A percentile compares a stretch with the other conserved stretches of the same genome.
Evolutionary conservation across 805 yeast species (phyloP).

Genomic region (Wickerhamomyces rabaulensis): DNA sequence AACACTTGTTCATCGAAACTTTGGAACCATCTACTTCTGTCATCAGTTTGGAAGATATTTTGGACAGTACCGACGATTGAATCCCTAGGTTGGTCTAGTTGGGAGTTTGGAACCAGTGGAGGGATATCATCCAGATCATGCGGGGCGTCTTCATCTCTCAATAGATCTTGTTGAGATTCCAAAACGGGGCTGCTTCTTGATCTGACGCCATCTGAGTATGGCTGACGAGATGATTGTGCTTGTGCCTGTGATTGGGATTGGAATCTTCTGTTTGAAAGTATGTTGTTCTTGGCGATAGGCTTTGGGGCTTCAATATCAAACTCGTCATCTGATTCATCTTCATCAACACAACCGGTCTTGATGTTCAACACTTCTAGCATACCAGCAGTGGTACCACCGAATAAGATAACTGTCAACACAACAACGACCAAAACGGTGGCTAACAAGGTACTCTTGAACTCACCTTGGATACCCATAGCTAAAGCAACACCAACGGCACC

Average conservation of each 20-base stretch:
- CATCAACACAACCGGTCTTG: constrained; percentile 84
- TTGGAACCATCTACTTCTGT: constrained; percentile 86
- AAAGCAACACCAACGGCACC: constrained; percentile 99
- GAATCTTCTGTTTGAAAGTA: constrained; percentile 17
- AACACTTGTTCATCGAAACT: constrained; percentile 90
- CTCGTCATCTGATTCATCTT: constrained; percentile 85
- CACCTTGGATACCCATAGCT: constrained; percentile 97
- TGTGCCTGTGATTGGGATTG: background rate
- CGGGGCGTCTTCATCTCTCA: constrained; percentile 20
- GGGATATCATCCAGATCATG: constrained; percentile 22
- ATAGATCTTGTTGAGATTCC: constrained; percentile 17
- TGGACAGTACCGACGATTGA: constrained; percentile 22
- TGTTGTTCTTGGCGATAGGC: constrained; percentile 11
- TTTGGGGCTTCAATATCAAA: constrained; percentile 75
- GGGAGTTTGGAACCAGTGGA: constrained; percentile 16
- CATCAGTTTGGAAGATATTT: constrained; percentile 46
- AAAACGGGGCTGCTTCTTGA: constrained; percentile 18
- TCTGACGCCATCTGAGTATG: constrained; percentile 26
- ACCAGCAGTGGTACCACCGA: constrained; percentile 98
- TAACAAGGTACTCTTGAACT: constrained; percentile 75
- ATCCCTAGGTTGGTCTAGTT: background rate
- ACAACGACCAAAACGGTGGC: constrained; percentile 97
- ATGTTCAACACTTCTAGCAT: constrained; percentile 95
- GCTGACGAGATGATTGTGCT: constrained; percentile 4
- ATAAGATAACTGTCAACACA: constrained; percentile 89